These are phyloP conservation scores for Ploettnerulaceae sp. DNA, from an alignment of 2,329 filamentous ascomycete genomes.

Conservation along the genomic window DNA sequence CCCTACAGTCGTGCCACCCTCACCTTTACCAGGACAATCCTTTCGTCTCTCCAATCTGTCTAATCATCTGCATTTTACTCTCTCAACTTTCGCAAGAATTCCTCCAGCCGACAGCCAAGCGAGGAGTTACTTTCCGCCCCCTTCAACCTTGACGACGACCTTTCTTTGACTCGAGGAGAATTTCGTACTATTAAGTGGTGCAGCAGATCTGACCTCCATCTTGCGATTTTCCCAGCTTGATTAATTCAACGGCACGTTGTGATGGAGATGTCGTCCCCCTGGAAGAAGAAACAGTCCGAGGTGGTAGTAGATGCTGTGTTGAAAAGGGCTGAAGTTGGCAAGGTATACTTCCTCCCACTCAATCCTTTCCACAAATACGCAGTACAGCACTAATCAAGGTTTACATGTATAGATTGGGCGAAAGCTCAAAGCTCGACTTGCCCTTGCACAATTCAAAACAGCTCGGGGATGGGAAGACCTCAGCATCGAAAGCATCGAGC, in stretches of 20 bases:
- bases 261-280: slow-evolving; percentile 52
- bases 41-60: too few species aligned
- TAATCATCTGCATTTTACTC: too few species aligned
- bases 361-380: slow-evolving; percentile 7
- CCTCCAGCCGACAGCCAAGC: too few species aligned
- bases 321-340: slow-evolving; percentile 69
- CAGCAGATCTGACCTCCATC: too few species aligned
- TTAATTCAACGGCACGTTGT: background rate
- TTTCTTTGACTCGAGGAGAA: too few species aligned
- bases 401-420: slow-evolving; percentile 73
- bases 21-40: too few species aligned
- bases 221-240: too few species aligned
- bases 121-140: too few species aligned
- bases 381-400: slow-evolving; percentile 17
- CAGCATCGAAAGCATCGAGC: slow-evolving; percentile 79
- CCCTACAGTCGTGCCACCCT: too few species aligned
- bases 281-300: slow-evolving; percentile 56
- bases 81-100: too few species aligned
- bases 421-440: slow-evolving; percentile 86
- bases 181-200: too few species aligned
- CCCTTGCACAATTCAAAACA: slow-evolving; percentile 94
- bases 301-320: slow-evolving; percentile 64
- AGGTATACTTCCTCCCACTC: slow-evolving; percentile 45
- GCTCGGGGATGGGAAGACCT: slow-evolving; percentile 93
- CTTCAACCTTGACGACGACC: too few species aligned